Percentiles rank a stretch among this genome's conserved stretches.
Evolutionary conservation across 352 stramenopile genomes (phyloP).

Genomic region (Phytophthora pini): DNA sequence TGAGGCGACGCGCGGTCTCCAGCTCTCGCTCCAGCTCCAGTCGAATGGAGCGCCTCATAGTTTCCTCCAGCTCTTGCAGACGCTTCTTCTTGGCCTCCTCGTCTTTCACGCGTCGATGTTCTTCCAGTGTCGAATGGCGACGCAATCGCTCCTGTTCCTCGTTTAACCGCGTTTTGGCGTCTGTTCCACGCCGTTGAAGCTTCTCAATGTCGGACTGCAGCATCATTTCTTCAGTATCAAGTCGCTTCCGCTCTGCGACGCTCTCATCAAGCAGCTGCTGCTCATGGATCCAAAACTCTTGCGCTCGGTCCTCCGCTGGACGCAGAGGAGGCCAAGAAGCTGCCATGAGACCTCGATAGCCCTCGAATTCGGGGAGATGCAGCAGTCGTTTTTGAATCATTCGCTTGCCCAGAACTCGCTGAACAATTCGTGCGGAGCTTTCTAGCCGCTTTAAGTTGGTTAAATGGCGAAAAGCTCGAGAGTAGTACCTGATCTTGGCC

Average conservation of each 20-base stretch:
- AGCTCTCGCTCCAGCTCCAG: conserved; percentile 72
- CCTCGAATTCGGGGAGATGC: conserved; percentile 29
- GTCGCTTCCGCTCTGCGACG: conserved; percentile 20
- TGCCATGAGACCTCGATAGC: conserved; percentile 38
- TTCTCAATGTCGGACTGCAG: conserved; percentile 39
- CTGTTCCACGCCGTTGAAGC: conserved; percentile 32
- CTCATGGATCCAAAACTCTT: conserved; percentile 27
- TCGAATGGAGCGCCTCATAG: conserved; percentile 61
- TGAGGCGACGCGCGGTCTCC: conserved; percentile 49
- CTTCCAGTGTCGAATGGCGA: conserved; percentile 55
- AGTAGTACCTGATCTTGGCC: conserved; percentile 41
- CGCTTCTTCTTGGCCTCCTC: conserved; percentile 44
- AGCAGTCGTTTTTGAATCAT: conserved; percentile 42
- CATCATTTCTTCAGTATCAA: conserved; percentile 37
- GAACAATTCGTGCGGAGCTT: conserved; percentile 49
- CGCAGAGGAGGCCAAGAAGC: conserved; percentile 18
- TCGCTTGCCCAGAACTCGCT: conserved; percentile 43
- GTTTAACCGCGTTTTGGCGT: conserved; percentile 26
- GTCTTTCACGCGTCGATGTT: conserved; percentile 56
- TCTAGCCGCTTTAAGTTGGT: conserved; percentile 38
- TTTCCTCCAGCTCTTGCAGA: conserved; percentile 48
- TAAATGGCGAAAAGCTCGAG: conserved; percentile 37
- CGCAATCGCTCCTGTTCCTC: conserved; percentile 58
- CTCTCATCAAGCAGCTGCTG: conserved; percentile 32
- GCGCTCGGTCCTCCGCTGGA: conserved; percentile 15